phyloP scores from a whole-genome alignment of 139 green algal species.

The Picocystis salinarum region DNA sequence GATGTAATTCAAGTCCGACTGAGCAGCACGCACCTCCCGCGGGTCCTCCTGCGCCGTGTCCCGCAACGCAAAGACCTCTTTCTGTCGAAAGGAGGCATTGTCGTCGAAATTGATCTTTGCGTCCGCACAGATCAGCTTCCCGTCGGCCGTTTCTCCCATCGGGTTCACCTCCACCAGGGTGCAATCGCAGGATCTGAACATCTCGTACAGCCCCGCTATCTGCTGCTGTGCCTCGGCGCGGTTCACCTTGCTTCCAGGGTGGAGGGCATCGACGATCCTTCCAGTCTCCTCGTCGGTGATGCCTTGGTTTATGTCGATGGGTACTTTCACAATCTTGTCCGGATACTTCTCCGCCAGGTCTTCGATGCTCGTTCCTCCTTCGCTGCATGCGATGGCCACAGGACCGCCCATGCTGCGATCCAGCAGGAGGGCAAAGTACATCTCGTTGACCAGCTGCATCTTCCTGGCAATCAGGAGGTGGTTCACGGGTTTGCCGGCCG shows the following conservation, averaged over 20 bases:
- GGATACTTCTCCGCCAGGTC: conserved; percentile 92
- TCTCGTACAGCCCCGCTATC: conserved; percentile 71
- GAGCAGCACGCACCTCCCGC: conserved; percentile 49
- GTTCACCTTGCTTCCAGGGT: conserved; percentile 42
- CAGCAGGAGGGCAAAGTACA: conserved; percentile 97
- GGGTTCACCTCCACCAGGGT: conserved; percentile 98
- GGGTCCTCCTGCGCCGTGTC: conserved; percentile 77
- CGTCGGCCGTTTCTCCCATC: conserved; percentile 62
- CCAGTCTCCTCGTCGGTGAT: conserved; percentile 64
- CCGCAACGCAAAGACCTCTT: conserved; percentile 70
- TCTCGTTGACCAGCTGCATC: conserved; percentile 83
- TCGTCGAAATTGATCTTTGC: conserved; percentile 98
- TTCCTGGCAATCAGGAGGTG: conserved; percentile 76
- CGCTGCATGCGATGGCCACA: conserved; percentile 28
- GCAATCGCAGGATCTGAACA: conserved; percentile 80
- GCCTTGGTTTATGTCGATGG: conserved; percentile 63
- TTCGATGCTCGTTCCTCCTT: conserved; percentile 89
- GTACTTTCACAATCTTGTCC: conserved; percentile 93
- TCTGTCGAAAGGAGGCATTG: conserved; percentile 86
- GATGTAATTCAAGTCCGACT: conserved; percentile 98
- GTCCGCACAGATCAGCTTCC: conserved; percentile 75
- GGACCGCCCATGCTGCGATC: conserved; percentile 49
- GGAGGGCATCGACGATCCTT: conserved; percentile 29
- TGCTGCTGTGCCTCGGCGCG: conserved; percentile 55
- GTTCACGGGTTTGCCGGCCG: conserved; percentile 88